phyloP scores from a whole-genome alignment of 768 basidiomycete genomes.

The Boletus reticuloceps region DNA sequence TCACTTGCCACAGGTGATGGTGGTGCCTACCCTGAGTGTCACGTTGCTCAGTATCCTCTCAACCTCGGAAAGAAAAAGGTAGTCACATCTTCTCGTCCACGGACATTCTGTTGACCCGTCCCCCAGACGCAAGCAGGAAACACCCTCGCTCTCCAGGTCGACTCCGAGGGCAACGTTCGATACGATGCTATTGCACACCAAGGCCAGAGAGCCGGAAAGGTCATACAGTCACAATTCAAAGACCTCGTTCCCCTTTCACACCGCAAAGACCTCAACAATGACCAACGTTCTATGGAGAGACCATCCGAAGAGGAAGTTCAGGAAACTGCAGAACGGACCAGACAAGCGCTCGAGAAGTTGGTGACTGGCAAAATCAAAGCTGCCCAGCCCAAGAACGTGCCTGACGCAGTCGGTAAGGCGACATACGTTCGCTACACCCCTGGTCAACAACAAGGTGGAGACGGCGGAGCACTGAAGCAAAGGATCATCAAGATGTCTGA shows the following conservation, averaged over 20 bases:
- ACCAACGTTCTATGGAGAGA: slow-evolving; percentile 76
- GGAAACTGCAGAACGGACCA: slow-evolving; percentile 87
- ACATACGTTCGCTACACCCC: slow-evolving; percentile 96
- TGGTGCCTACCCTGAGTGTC: slow-evolving; percentile 91
- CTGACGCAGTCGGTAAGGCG: slow-evolving; percentile 79
- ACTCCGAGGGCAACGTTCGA: slow-evolving; percentile 92
- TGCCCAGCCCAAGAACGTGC: slow-evolving; percentile 94
- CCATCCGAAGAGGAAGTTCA: slow-evolving; percentile 93
- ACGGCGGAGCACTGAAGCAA: slow-evolving; percentile 68
- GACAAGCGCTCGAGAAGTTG: slow-evolving; percentile 88
- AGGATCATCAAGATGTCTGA: slow-evolving; percentile 99
- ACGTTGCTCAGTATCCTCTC: slow-evolving; percentile 94
- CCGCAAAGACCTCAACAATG: slow-evolving; percentile 82
- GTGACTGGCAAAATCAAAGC: slow-evolving; percentile 97
- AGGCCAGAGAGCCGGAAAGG: slow-evolving; percentile 83
- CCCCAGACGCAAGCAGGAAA: slow-evolving; percentile 83
- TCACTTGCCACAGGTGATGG: slow-evolving; percentile 59
- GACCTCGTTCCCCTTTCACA: slow-evolving; percentile 92
- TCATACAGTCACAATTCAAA: slow-evolving; percentile 94
- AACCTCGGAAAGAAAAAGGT: slow-evolving; percentile 97
- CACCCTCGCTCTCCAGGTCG: slow-evolving; percentile 95
- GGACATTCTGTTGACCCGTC: neutral
- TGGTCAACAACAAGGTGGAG: slow-evolving; percentile 74
- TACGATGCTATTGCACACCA: slow-evolving; percentile 97
- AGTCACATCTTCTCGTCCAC: slow-evolving; percentile 17